phyloP scores from a whole-genome alignment of 2,329 filamentous ascomycete genomes.

The Aspergillus vadensis region DNA sequence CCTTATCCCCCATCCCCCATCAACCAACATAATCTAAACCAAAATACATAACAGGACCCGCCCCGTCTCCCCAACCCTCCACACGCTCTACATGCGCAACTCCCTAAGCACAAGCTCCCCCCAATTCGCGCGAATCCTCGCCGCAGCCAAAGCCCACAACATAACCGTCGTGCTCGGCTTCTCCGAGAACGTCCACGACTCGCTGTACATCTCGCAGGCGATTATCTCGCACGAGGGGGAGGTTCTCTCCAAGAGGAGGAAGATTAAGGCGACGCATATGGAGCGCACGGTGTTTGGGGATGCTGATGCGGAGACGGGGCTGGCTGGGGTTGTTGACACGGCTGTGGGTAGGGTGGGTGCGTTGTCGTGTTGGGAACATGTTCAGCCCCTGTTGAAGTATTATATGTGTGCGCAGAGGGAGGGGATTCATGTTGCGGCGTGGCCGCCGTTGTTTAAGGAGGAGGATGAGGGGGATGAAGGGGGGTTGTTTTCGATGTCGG shows the following conservation, averaged over 20 bases:
- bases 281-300: slow-evolving; percentile 56
- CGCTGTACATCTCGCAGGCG: slow-evolving; percentile 51
- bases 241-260: slow-evolving; percentile 47
- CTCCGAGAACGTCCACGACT: slow-evolving; percentile 41
- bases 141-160: slow-evolving; percentile 34
- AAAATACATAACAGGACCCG: slow-evolving; percentile 28
- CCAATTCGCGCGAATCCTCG: slow-evolving; percentile 42
- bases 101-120: slow-evolving; percentile 31
- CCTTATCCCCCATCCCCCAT: not conserved
- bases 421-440: slow-evolving; percentile 52
- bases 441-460: slow-evolving; percentile 41
- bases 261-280: slow-evolving; percentile 58
- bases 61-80: slow-evolving; percentile 32
- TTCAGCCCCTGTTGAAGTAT: slow-evolving; percentile 53
- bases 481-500: slow-evolving; percentile 36
- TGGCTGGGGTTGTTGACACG: slow-evolving; percentile 44
- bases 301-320: slow-evolving; percentile 35
- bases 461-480: slow-evolving; percentile 18
- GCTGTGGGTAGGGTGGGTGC: slow-evolving; percentile 46
- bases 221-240: slow-evolving; percentile 48
- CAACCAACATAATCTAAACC: no score
- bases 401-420: slow-evolving; percentile 48
- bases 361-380: slow-evolving; percentile 55
- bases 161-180: slow-evolving; percentile 51
- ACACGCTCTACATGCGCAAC: slow-evolving; percentile 36